Percentiles rank a stretch among this genome's conserved stretches.
These are phyloP conservation scores for Cercophora scortea DNA, from an alignment of 495 filamentous ascomycete species.

Conservation along the genomic window DNA sequence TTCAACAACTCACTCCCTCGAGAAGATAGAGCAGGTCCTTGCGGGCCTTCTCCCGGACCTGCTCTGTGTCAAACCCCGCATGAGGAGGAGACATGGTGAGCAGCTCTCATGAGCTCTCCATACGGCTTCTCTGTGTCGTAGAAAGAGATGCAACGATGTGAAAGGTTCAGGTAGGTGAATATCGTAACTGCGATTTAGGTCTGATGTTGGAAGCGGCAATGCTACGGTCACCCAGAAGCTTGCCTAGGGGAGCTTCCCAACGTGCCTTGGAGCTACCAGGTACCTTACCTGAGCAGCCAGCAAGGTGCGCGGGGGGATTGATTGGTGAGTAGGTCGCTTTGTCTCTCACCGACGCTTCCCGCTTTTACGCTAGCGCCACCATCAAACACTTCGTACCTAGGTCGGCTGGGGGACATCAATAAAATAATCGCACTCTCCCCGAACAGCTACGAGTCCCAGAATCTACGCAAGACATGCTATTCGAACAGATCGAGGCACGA, in stretches of 20 bases:
- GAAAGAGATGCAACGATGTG: neutral
- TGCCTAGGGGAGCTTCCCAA: neutral
- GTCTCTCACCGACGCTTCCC: constrained; percentile 3
- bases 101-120: constrained; percentile 31
- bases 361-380: neutral
- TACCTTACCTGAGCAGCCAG: too few species aligned
- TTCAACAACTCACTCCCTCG: constrained; percentile 74
- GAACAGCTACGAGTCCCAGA: too few species aligned
- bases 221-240: neutral
- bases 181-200: neutral
- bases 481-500: too few species aligned
- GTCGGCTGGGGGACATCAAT: too few species aligned
- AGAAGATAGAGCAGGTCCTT: constrained; percentile 81
- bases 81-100: constrained; percentile 60
- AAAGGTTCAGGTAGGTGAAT: neutral
- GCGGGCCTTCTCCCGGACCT: constrained; percentile 73
- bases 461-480: too few species aligned
- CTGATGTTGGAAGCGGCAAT: neutral
- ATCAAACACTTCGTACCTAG: too few species aligned
- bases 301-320: too few species aligned
- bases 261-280: too few species aligned
- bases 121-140: constrained; percentile 19
- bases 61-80: constrained; percentile 67
- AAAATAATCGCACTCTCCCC: too few species aligned
- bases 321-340: constrained; percentile 4